A percentile compares a stretch with the other conserved stretches of the same genome.
Conservation (phyloP, 306 rosid species). For the Vachellia pachyceras region DNA sequence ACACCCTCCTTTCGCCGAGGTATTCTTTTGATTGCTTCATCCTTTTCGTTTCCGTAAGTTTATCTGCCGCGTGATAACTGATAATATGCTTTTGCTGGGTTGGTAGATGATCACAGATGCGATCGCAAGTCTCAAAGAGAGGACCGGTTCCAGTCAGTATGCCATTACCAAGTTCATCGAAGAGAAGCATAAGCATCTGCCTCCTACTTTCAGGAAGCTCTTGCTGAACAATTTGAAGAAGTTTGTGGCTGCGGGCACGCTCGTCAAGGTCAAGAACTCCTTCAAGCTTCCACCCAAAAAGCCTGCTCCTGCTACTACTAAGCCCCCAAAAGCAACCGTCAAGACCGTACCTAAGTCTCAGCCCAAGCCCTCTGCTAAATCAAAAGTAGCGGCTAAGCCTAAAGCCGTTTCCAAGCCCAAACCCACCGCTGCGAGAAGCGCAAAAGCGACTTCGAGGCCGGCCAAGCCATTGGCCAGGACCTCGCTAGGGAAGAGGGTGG, state of each 20-base stretch:
- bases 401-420: conserved; percentile 50
- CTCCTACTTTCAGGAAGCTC: conserved; percentile 71
- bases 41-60: neutral
- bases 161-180: conserved; percentile 83
- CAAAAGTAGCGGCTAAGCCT: conserved; percentile 16
- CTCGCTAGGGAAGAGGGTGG: conserved; percentile 54
- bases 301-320: conserved; percentile 38
- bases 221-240: conserved; percentile 74
- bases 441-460: conserved; percentile 31
- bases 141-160: conserved; percentile 88
- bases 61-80: neutral
- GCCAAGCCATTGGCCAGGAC: conserved; percentile 51
- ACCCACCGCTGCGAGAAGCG: conserved; percentile 33
- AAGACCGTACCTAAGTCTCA: conserved; percentile 37
- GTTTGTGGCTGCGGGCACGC: conserved; percentile 64
- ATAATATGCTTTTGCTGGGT: neutral
- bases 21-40: conserved; percentile 8
- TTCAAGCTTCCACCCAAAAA: conserved; percentile 59
- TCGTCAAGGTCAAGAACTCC: conserved; percentile 76
- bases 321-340: conserved; percentile 35
- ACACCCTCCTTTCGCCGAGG: conserved; percentile 82
- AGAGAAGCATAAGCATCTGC: conserved; percentile 73
- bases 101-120: conserved; percentile 84
- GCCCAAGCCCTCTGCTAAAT: conserved; percentile 35
- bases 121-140: conserved; percentile 69